phyloP scores from a whole-genome alignment of 129 eudicot genomes.

The Lonicera japonica region DNA sequence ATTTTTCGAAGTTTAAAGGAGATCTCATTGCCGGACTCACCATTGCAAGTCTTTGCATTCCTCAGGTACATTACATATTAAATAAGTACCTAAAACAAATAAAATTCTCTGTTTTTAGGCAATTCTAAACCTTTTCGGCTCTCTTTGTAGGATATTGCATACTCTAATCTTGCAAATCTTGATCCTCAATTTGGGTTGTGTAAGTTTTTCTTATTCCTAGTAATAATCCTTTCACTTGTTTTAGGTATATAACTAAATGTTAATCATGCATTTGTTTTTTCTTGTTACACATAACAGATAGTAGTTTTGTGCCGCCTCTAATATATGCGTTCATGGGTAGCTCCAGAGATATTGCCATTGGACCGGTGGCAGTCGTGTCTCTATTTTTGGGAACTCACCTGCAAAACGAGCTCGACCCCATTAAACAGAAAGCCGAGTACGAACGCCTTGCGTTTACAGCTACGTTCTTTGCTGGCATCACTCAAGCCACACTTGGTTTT shows the following conservation, averaged over 20 bases:
- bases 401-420: slow-evolving; percentile 46
- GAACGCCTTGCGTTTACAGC: slow-evolving; percentile 75
- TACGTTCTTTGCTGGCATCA: slow-evolving; percentile 78
- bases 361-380: slow-evolving; percentile 81
- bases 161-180: slow-evolving; percentile 56
- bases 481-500: slow-evolving; percentile 59
- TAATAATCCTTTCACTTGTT: not conserved
- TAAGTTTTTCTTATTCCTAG: slow-evolving; percentile 25
- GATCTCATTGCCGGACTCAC: slow-evolving; percentile 77
- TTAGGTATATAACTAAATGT: not conserved
- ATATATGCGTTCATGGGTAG: slow-evolving; percentile 81
- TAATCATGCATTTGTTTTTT: not conserved
- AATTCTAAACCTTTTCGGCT: not conserved
- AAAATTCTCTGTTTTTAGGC: not conserved
- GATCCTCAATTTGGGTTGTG: slow-evolving; percentile 53
- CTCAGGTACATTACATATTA: slow-evolving; percentile 48
- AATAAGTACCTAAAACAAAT: not conserved
- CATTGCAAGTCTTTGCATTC: slow-evolving; percentile 78
- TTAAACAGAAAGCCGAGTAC: slow-evolving; percentile 38
- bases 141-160: slow-evolving; percentile 59
- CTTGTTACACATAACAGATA: slow-evolving; percentile 26
- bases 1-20: slow-evolving; percentile 49
- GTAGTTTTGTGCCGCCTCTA: slow-evolving; percentile 77
- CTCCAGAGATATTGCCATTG: slow-evolving; percentile 81
- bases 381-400: slow-evolving; percentile 59